These are phyloP conservation scores for Colletotrichum coccodes DNA, from an alignment of 2,329 filamentous ascomycete genomes.

Conservation along the genomic window DNA sequence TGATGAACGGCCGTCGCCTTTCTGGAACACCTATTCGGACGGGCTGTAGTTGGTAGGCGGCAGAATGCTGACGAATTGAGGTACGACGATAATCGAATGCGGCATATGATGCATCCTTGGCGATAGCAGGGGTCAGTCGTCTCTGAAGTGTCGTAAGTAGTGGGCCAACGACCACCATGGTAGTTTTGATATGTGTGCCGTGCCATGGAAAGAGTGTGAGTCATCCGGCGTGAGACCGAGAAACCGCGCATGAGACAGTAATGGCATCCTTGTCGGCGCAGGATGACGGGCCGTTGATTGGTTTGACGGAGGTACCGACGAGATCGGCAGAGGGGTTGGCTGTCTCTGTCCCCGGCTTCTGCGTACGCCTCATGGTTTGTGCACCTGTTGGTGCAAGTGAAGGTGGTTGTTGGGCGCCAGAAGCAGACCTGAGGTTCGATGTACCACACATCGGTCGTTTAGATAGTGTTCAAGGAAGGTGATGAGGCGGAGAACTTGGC, in stretches of 20 bases:
- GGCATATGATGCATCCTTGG: slow-evolving; percentile 4
- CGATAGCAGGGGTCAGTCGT: neutral
- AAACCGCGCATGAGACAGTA: neutral
- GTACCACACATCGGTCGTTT: neutral
- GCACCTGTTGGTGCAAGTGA: neutral
- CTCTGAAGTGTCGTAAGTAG: neutral
- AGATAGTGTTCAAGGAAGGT: neutral
- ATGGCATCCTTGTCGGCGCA: slow-evolving; percentile 2
- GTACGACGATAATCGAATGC: neutral
- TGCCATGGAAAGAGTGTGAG: slow-evolving; percentile 15
- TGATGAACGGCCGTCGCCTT: neutral
- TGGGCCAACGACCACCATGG: neutral
- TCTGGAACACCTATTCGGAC: neutral
- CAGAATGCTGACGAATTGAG: slow-evolving; percentile 1
- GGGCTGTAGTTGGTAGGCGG: neutral
- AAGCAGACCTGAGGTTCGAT: slow-evolving; percentile 3
- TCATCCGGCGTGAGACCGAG: slow-evolving; percentile 17
- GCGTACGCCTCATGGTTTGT: neutral
- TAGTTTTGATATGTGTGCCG: neutral
- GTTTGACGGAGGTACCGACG: slow-evolving; percentile 2
- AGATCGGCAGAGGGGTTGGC: slow-evolving; percentile 17
- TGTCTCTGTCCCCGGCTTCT: neutral
- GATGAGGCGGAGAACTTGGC: neutral
- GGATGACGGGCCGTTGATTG: neutral
- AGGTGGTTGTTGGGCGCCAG: neutral